Evolutionary conservation across 176 grass and related monocot species (phyloP), one percentile per base, ranked within the genome.

Genomic region (Saccharum spontaneum): DNA sequence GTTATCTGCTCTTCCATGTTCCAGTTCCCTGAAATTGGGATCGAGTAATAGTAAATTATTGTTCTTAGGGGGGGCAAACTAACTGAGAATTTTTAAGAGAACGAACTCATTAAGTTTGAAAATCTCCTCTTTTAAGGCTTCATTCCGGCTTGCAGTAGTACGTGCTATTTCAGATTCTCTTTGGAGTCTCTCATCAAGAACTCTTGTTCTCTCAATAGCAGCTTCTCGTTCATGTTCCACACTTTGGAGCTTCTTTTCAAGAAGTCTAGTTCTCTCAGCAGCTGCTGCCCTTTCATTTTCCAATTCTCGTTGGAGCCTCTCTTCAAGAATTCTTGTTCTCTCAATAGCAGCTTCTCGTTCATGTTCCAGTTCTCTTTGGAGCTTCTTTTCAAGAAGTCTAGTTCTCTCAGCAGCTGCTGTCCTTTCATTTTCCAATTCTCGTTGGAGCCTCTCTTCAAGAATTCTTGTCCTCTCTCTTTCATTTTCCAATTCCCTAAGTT

Each of bases 351-450:
- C 71, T 17, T 15, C 71, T 31, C 24, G 7, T 73, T 73, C 43
- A 73, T 73, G 26, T 73, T 49, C 71, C 24, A 73, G 9, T 30
- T 73, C 7, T 15, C 70, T 73, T 11, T 59, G 41, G 24, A 15
- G 23, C 24, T 24, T 73, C 14, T 30, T 26, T 49, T 72, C n/a
- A 45, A 72, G 22, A 45, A 72, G 23, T 72, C 40, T 72, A 72
- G n/a, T 72, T 14, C 69, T 72, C 69, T 72, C 69, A 72, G 69
- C 69, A 45, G 69, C 40, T 3, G n/a, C n/a, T 72, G 40, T 23
- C 14, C 40, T 45, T 45, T 72, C 39, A 71, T 71, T 43, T 43
- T 71, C 39, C 69, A 46, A 30, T 16, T 73, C 71, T 74, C 3
- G 23, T 49, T 31, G 43, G 24, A 49, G 24, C 24, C 43, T 49